Percentiles rank a stretch among this genome's conserved stretches.
phyloP scores from a whole-genome alignment of 805 yeast species.

The Naumovozyma castellii region DNA sequence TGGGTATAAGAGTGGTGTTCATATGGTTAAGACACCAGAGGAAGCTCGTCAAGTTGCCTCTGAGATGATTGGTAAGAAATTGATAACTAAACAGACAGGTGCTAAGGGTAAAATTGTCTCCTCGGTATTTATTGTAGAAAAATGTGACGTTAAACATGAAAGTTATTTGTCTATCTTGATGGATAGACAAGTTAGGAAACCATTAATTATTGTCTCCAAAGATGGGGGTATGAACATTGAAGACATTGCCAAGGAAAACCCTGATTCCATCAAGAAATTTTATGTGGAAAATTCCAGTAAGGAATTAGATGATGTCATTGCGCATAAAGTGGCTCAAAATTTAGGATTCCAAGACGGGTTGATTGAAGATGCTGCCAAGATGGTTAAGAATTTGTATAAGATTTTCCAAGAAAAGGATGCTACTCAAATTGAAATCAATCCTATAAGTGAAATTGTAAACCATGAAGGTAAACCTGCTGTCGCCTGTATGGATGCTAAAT shows the following conservation, averaged over 20 bases:
- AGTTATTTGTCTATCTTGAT: constrained; percentile 89
- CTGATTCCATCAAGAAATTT: constrained; percentile 85
- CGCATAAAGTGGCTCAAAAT: constrained; percentile 63
- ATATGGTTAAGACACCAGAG: constrained; percentile 72
- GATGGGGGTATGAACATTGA: constrained; percentile 99
- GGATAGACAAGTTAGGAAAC: constrained; percentile 87
- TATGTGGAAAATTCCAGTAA: constrained; percentile 55
- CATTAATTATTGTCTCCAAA: constrained; percentile 89
- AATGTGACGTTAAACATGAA: constrained; percentile 88
- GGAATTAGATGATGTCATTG: constrained; percentile 75
- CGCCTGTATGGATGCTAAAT: constrained; percentile 98
- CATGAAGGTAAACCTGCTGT: constrained; percentile 52
- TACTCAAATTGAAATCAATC: constrained; percentile 97
- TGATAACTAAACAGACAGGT: constrained; percentile 97
- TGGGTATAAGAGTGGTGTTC: constrained; percentile 95
- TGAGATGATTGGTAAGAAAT: constrained; percentile 85
- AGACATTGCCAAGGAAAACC: constrained; percentile 89
- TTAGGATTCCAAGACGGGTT: constrained; percentile 77
- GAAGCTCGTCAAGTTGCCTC: constrained; percentile 80
- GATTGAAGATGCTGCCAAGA: constrained; percentile 75
- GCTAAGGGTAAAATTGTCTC: constrained; percentile 94
- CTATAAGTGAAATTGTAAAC: constrained; percentile 75
- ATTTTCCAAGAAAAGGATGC: constrained; percentile 89
- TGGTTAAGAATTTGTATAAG: constrained; percentile 78
- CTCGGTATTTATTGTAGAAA: constrained; percentile 91